Conservation (phyloP, 768 basidiomycete species). For the Strobilomyces confusus region DNA sequence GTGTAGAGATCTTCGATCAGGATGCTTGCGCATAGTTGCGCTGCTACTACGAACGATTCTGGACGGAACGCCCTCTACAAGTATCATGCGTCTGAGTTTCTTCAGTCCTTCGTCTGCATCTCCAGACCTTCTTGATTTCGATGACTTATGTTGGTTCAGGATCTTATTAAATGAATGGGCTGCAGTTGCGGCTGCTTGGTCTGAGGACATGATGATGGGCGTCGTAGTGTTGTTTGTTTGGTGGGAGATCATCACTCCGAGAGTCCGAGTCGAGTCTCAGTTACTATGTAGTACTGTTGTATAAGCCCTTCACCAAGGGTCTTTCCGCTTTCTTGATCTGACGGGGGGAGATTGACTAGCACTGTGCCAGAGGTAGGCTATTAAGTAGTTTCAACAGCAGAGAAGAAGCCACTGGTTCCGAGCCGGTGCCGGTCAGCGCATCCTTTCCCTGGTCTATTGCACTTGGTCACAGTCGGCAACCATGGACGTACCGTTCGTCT, state of each 20-base stretch:
- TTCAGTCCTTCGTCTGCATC: slow-evolving; percentile 82
- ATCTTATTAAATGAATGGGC: slow-evolving; percentile 82
- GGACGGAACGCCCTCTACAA: slow-evolving; percentile 88
- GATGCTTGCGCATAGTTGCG: no score
- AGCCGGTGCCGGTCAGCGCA: neutral
- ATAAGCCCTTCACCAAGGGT: no score
- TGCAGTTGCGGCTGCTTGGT: slow-evolving; percentile 34
- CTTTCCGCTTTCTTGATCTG: no score
- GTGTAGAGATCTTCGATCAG: no score
- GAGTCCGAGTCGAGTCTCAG: no score
- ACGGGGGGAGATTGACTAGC: neutral
- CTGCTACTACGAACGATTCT: slow-evolving; percentile 49
- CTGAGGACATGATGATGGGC: slow-evolving; percentile 20
- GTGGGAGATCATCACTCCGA: neutral
- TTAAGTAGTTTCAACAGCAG: slow-evolving; percentile 1
- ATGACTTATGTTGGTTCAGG: slow-evolving; percentile 64
- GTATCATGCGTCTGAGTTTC: slow-evolving; percentile 80
- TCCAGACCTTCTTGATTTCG: slow-evolving; percentile 58
- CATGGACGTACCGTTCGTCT: slow-evolving; percentile 78
- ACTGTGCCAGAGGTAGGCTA: slow-evolving; percentile 17
- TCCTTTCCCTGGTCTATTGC: neutral
- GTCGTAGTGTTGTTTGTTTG: slow-evolving; percentile 8
- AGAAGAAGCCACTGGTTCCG: neutral
- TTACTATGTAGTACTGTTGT: no score
- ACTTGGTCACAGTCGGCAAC: neutral